Conservation (phyloP, 1,139 yeast species). For the Geotrichum restrictum region DNA sequence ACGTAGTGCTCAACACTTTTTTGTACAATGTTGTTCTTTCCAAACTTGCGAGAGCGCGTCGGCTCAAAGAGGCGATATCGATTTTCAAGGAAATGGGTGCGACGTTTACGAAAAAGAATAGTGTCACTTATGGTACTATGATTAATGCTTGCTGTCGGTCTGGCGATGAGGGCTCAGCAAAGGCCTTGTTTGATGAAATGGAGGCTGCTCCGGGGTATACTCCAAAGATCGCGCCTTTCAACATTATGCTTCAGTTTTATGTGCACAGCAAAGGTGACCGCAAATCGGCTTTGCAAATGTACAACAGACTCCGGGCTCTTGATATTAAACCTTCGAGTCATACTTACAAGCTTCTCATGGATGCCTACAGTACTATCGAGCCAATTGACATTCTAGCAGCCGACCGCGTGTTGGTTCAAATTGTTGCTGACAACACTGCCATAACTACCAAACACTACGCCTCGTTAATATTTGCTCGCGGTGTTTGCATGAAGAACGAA, state of each 20-base stretch:
- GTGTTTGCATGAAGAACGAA: slow-evolving; percentile 38
- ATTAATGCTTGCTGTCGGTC: slow-evolving; percentile 42
- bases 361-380: slow-evolving; percentile 37
- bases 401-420: slow-evolving; percentile 37
- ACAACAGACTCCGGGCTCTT: slow-evolving; percentile 31
- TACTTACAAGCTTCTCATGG: slow-evolving; percentile 43
- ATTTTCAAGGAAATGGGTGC: slow-evolving; percentile 38
- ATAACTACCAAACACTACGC: slow-evolving; percentile 41
- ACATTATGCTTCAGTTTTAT: slow-evolving; percentile 41
- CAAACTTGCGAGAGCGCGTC: slow-evolving; percentile 40
- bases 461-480: slow-evolving; percentile 41
- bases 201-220: slow-evolving; percentile 34
- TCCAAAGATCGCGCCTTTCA: slow-evolving; percentile 42
- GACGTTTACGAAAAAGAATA: slow-evolving; percentile 32
- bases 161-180: slow-evolving; percentile 39
- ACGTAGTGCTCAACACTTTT: slow-evolving; percentile 36
- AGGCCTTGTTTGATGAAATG: slow-evolving; percentile 38
- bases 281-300: slow-evolving; percentile 36
- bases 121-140: slow-evolving; percentile 43
- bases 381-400: slow-evolving; percentile 39
- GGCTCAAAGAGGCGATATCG: slow-evolving; percentile 36
- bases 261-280: slow-evolving; percentile 38
- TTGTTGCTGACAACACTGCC: slow-evolving; percentile 31
- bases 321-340: slow-evolving; percentile 38
- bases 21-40: slow-evolving; percentile 41